Evolutionary conservation across 2,329 filamentous ascomycete species (phyloP).

Genomic region (Ampelomyces quisqualis): DNA sequence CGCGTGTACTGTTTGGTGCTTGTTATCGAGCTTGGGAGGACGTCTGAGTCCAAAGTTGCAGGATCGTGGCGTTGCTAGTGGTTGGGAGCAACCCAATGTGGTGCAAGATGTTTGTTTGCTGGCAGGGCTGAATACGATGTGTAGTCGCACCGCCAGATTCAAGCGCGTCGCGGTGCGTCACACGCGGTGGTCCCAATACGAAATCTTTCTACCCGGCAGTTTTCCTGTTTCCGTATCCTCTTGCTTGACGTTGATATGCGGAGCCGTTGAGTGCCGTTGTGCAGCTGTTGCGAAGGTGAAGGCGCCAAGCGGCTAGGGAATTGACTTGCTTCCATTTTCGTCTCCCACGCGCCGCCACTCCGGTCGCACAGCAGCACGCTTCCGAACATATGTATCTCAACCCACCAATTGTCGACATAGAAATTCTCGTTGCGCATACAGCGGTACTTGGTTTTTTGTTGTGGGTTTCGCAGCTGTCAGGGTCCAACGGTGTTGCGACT

Average conservation of each 20-base stretch:
- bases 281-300: constrained; percentile 4
- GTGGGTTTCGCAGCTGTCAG: constrained; percentile 4
- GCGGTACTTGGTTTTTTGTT: not conserved
- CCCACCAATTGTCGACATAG: constrained; percentile 1
- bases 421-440: not conserved
- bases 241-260: not conserved
- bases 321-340: constrained; percentile 10
- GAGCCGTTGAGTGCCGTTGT: not conserved
- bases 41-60: too few species aligned
- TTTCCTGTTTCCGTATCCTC: not conserved
- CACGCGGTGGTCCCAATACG: too few species aligned
- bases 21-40: too few species aligned
- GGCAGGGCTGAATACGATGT: too few species aligned
- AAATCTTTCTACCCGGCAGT: too few species aligned
- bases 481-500: not conserved
- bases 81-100: too few species aligned
- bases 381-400: not conserved
- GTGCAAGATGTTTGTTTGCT: too few species aligned
- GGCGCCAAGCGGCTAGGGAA: constrained; percentile 11
- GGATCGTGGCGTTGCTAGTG: not conserved
- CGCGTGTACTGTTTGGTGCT: too few species aligned
- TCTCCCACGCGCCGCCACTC: constrained; percentile 7
- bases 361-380: constrained; percentile 4
- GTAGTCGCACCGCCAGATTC: too few species aligned
- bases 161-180: too few species aligned